Base-by-base conservation (phyloP, 2,329 filamentous ascomycete species). In the Penicillium griseofulvum region DNA sequence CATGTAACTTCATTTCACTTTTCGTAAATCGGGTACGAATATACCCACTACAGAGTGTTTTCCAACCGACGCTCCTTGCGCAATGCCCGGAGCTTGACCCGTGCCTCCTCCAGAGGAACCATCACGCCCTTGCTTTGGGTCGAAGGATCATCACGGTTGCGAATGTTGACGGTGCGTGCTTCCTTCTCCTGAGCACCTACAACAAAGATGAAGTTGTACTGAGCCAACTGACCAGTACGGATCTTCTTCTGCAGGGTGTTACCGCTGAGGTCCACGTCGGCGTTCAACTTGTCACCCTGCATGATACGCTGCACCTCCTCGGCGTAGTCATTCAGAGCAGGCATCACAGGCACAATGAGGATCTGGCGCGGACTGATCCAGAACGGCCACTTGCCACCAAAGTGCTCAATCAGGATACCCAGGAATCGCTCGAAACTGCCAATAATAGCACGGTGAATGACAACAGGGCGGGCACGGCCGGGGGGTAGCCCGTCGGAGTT, bases 181-280 rank as follows among this genome's bases (percentile, higher is more conserved):
- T 85, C 80, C 70, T 79, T 81, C 74, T 87, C 85, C 66, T 83
- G 76, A 4, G 83, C 84, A 54, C 85, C 85, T 17, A 87, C 83
- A 34, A 87, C 84, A 49, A 80, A 78, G 52, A 80, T 80, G 61
- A 81, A 80, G 66, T 80, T 81, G 63, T 80, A 80, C 64, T 79
- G 75, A 8, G 73, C 68, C 55, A 80, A 54, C 59, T 81, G 78
- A 17, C 75, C 78, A 24, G 62, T 77, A n/a, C 76, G 72, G 55
- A 80, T 80, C 68, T 81, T 81, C 74, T 80, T 80, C 59, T 76
- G 76, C 65, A 81, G 60, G 6, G 79, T 81, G 63, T 81, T 80
- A 31, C 76, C 76, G 53, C 74, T 76, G 43, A 78, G 64, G 47
- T 81, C 78, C 45, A 80, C 71, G 52, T 80, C 78, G 16, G 77